A percentile compares a stretch with the other conserved stretches of the same genome.
These are phyloP conservation scores for Globisporangium polare DNA, from an alignment of 352 stramenopile species.

Conservation along the genomic window DNA sequence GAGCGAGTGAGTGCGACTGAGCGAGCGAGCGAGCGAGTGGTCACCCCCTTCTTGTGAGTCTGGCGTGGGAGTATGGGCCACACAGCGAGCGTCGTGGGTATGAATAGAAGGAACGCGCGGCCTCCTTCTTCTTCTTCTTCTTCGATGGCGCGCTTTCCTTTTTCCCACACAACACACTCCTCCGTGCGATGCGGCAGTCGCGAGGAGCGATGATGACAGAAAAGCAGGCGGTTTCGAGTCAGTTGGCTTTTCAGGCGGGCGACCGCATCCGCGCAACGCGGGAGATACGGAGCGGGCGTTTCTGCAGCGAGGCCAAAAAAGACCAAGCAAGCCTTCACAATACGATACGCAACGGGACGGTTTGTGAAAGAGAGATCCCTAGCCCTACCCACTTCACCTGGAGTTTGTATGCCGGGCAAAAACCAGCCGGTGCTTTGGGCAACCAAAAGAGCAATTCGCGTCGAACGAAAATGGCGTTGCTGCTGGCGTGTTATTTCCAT, in stretches of 20 bases:
- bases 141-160: background rate
- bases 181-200: background rate
- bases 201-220: background rate
- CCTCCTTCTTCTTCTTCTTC: background rate
- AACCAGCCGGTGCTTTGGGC: background rate
- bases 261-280: too few species aligned
- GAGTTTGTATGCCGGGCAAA: background rate
- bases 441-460: background rate
- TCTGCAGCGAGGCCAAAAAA: too few species aligned
- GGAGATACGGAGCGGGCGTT: too few species aligned
- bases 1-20: background rate
- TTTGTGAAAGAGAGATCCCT: background rate
- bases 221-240: background rate
- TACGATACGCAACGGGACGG: too few species aligned
- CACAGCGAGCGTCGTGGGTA: background rate
- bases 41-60: background rate
- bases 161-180: background rate
- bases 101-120: slow-evolving; percentile 12
- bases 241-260: too few species aligned
- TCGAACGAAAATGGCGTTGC: background rate
- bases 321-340: too few species aligned
- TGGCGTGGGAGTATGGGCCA: background rate
- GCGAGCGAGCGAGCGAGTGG: background rate
- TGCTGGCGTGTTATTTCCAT: background rate
- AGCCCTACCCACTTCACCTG: background rate